Conservation (phyloP, 2,329 filamentous ascomycete species). For the Trichoderma simmonsii region DNA sequence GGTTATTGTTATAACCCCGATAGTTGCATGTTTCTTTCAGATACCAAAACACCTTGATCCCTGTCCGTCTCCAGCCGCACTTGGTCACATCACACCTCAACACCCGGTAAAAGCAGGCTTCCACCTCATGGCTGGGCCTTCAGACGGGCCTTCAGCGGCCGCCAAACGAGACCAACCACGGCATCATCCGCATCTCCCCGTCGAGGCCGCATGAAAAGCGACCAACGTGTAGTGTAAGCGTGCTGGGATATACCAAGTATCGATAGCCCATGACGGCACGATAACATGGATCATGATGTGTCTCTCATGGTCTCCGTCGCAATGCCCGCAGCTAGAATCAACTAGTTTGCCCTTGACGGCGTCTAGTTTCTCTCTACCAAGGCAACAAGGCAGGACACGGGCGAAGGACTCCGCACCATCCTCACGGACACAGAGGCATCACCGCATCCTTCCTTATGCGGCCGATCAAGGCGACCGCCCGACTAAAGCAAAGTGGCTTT, state of each 20-base stretch:
- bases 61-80: neutral
- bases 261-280: neutral
- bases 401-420: constrained; percentile 7
- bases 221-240: constrained; percentile 8
- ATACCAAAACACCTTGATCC: neutral
- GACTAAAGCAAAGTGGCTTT: constrained; percentile 1
- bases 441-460: constrained; percentile 25
- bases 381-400: neutral
- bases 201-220: constrained; percentile 19
- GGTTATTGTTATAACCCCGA: neutral
- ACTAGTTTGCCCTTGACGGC: neutral
- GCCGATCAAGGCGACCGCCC: constrained; percentile 28
- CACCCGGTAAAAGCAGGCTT: constrained; percentile 5
- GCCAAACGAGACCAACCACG: constrained; percentile 15
- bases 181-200: constrained; percentile 13
- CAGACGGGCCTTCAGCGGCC: neutral
- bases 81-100: neutral
- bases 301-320: neutral
- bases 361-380: neutral
- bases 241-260: neutral
- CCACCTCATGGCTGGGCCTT: constrained; percentile 5
- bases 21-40: neutral
- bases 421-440: neutral
- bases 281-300: neutral
- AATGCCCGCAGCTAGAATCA: neutral